Evolutionary conservation across 2,329 filamentous ascomycete species (phyloP), one percentile per base, ranked within the genome.

Genomic region (Penicillium sp.): DNA sequence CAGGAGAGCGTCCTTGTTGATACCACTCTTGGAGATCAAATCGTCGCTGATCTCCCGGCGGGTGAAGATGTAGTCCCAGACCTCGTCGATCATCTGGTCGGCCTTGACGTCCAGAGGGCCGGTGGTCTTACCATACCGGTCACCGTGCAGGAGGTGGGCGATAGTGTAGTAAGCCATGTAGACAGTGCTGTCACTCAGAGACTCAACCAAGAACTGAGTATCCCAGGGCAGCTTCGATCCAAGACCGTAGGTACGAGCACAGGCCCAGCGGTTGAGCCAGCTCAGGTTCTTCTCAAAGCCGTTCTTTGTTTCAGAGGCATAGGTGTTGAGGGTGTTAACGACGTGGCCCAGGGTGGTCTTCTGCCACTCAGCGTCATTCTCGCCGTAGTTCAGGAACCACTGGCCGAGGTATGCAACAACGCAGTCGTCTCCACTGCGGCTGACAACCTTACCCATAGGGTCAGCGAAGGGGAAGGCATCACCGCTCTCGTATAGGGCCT

Each of bases 341-440:
- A 94, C 81, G 62, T 86, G 83, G 52, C 83, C 77, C 38, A 90
- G 73, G 10, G 86, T 87, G 29, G 78, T 75, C 48, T 86, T 71
- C 60, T 86, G 86, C 93, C 93, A 97, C 34, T 83, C 78, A 29
- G 72, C 69, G 54, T 83, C 80, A 47, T 87, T 87, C 69, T 90
- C 86, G 47, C 93, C 93, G 60, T 98, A 98, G 70, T 96, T 91
- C 57, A 98, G 75, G 71, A 94, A 98, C 90, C 93, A 98, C 69
- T 98, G 93, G 57, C 96, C 91, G 60, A 97, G 82, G 52, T 91
- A 83, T 19, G 89, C 86, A 44, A 93, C 91, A 43, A 95, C 89
- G 63, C 93, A 97, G 54, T 94, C 87, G 60, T 97, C 91, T 18
- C 84, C 87, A 54, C 87, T 94, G 67, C 93, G 79, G 60, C 85